These are phyloP conservation scores for Penicillium taxi DNA, from an alignment of 495 filamentous ascomycete genomes.

Conservation along the genomic window DNA sequence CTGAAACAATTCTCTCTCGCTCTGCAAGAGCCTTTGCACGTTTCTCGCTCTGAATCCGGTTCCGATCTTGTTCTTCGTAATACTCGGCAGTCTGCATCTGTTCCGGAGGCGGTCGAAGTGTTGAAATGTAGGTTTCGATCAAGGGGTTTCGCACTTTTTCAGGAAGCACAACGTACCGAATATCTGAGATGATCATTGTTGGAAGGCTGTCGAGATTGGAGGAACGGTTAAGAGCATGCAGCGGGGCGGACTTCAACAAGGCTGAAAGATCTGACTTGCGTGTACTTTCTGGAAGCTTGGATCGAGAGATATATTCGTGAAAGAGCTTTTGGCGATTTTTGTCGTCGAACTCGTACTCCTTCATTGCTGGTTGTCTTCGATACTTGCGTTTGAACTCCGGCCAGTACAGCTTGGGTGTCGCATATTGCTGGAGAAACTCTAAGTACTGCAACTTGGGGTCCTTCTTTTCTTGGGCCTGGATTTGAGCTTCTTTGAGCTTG, in stretches of 20 bases:
- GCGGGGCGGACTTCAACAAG: constrained; percentile 63
- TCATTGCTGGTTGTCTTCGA: constrained; percentile 74
- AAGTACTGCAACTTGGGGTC: constrained; percentile 83
- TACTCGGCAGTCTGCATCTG: constrained; percentile 46
- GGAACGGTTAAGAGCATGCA: constrained; percentile 56
- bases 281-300: constrained; percentile 67
- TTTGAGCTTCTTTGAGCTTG: too few species aligned
- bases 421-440: constrained; percentile 69
- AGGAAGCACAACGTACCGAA: constrained; percentile 77
- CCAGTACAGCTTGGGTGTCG: constrained; percentile 91
- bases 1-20: constrained; percentile 61
- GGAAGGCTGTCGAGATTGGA: constrained; percentile 60
- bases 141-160: constrained; percentile 60
- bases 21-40: constrained; percentile 70
- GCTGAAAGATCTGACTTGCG: constrained; percentile 71
- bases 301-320: constrained; percentile 71
- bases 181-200: constrained; percentile 57
- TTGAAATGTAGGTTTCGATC: constrained; percentile 67
- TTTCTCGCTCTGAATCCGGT: constrained; percentile 54
- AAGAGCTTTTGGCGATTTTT: constrained; percentile 89
- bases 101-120: constrained; percentile 58
- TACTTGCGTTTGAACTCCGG: constrained; percentile 90
- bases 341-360: constrained; percentile 63
- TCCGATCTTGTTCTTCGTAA: constrained; percentile 52
- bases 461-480: constrained; percentile 69